A percentile compares a stretch with the other conserved stretches of the same genome.
Evolutionary conservation across 2,329 filamentous ascomycete genomes (phyloP).

Genomic region (Hymenoscyphus infarciens): DNA sequence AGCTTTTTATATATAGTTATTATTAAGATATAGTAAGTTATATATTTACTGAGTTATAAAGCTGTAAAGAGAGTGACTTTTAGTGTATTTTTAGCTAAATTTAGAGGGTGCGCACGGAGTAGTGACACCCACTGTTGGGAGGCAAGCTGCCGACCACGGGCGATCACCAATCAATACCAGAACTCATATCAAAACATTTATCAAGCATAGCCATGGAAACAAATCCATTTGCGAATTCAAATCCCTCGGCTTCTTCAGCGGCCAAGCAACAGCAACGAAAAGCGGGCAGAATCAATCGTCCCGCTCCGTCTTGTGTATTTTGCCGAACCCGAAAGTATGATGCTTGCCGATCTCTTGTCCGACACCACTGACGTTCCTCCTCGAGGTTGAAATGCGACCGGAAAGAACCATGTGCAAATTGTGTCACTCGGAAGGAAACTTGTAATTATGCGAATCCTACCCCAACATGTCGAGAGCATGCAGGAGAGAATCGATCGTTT

Average conservation of each 20-base stretch:
- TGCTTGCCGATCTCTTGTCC: not conserved
- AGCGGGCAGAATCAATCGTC: constrained; percentile 17
- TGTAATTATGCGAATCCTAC: constrained; percentile 83
- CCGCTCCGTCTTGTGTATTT: constrained; percentile 23
- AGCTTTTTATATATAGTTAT: too few relatives aligned
- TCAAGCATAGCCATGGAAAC: constrained; percentile 4
- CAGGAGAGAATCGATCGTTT: constrained; percentile 36
- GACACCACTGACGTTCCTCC: constrained; percentile 7
- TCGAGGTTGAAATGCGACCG: constrained; percentile 82
- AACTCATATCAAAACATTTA: too few relatives aligned
- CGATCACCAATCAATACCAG: too few relatives aligned
- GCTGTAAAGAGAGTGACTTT: too few relatives aligned
- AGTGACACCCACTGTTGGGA: too few relatives aligned
- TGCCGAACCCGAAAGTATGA: constrained; percentile 26
- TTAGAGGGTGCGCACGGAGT: too few relatives aligned
- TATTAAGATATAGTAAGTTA: too few relatives aligned
- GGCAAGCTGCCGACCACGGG: too few relatives aligned
- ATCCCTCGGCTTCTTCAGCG: not conserved
- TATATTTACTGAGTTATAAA: too few relatives aligned
- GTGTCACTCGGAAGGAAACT: constrained; percentile 77
- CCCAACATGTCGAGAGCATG: constrained; percentile 87
- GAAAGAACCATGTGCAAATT: constrained; percentile 85
- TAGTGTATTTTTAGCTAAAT: too few relatives aligned
- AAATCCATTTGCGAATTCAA: constrained; percentile 2
- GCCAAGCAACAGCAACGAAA: constrained; percentile 15